A percentile compares a stretch with the other conserved stretches of the same genome.
These are phyloP conservation scores for Marasmius tenuissimus DNA, from an alignment of 1,284 basidiomycete species.

Conservation along the genomic window DNA sequence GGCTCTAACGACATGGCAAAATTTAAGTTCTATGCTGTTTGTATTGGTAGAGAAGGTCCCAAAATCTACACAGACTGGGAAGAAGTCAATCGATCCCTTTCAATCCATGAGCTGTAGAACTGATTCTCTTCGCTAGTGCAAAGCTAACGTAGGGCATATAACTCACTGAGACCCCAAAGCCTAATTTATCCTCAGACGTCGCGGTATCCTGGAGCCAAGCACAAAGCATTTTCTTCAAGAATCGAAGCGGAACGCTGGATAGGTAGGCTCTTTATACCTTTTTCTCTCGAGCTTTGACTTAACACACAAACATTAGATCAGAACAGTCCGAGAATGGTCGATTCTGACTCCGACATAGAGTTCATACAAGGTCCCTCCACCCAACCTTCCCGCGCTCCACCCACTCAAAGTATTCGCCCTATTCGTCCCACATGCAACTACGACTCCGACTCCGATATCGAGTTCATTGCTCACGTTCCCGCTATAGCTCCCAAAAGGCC, in stretches of 20 bases:
- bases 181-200: constrained; percentile 35
- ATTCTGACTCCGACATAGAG: constrained; percentile 12
- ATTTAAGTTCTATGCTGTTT: constrained; percentile 58
- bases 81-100: constrained; percentile 36
- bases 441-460: constrained; percentile 12
- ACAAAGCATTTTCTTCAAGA: constrained; percentile 47
- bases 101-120: not conserved
- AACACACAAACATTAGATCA: not conserved
- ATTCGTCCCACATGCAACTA: not conserved
- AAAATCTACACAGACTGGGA: constrained; percentile 56
- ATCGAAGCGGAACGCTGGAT: constrained; percentile 49
- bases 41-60: constrained; percentile 50
- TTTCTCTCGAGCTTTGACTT: not conserved
- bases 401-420: not conserved
- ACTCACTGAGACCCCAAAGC: not conserved
- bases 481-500: not conserved
- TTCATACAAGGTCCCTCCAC: not conserved
- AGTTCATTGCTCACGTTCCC: constrained; percentile 3
- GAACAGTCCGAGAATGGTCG: not conserved
- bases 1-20: constrained; percentile 34
- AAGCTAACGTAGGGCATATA: constrained; percentile 29
- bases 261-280: constrained; percentile 5
- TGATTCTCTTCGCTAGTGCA: constrained; percentile 34
- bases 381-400: not conserved
- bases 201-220: constrained; percentile 44